phyloP scores from a whole-genome alignment of 2,329 filamentous ascomycete genomes.

The Epichloe sp. region DNA sequence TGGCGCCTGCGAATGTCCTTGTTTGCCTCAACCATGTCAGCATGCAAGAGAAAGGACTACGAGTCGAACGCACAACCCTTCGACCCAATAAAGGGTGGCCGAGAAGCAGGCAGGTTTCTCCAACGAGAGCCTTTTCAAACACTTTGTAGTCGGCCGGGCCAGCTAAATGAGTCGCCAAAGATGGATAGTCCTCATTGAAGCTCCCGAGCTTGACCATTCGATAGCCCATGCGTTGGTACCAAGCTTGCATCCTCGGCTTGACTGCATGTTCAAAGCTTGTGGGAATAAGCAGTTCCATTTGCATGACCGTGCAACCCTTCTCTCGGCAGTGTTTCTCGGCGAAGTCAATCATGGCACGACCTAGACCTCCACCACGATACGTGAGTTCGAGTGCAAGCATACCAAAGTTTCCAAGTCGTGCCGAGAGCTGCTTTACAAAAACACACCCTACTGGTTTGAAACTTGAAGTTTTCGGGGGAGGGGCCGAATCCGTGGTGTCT shows the following conservation, averaged over 20 bases:
- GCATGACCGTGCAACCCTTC: constrained; percentile 16
- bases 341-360: constrained; percentile 14
- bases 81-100: too few species aligned
- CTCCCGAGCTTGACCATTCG: constrained; percentile 12
- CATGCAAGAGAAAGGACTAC: too few species aligned
- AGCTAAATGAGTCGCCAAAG: constrained; percentile 12
- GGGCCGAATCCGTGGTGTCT: neutral
- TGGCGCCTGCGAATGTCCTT: too few species aligned
- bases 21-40: too few species aligned
- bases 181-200: constrained; percentile 17
- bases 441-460: constrained; percentile 15
- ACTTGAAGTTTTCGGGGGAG: neutral
- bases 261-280: constrained; percentile 13
- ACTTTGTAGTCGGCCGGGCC: constrained; percentile 16
- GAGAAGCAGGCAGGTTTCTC: too few species aligned
- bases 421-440: constrained; percentile 11
- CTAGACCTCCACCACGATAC: constrained; percentile 13
- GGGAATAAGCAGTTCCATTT: constrained; percentile 17
- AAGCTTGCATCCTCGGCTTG: constrained; percentile 15
- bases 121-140: constrained; percentile 14
- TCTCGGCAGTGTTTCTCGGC: constrained; percentile 15
- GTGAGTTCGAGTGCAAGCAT: constrained; percentile 16
- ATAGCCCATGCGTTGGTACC: constrained; percentile 19
- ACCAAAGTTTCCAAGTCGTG: constrained; percentile 13
- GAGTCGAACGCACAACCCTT: too few species aligned